These are phyloP conservation scores for Syzygium syzygioides DNA, from an alignment of 441 rosid genomes.

Conservation along the genomic window DNA sequence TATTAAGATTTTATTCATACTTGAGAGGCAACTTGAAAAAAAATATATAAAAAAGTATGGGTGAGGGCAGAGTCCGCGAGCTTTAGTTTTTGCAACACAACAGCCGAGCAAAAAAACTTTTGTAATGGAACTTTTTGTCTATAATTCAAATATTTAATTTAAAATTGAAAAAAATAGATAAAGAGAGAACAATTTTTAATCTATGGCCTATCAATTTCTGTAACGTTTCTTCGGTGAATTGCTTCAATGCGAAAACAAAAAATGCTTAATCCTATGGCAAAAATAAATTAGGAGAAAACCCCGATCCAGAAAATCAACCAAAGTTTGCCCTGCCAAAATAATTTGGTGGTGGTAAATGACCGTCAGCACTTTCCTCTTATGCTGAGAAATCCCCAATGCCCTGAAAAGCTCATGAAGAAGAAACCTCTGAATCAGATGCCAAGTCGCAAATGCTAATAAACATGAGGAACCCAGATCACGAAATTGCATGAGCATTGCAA, in stretches of 20 bases:
- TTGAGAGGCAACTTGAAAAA: too few species aligned
- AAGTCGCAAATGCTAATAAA: neutral
- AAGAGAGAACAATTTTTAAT: neutral
- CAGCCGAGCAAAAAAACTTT: accelerated
- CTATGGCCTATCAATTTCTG: neutral
- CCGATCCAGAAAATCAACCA: neutral
- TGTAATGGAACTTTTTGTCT: neutral
- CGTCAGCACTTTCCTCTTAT: neutral
- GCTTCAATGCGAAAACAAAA: neutral
- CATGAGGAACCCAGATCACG: neutral
- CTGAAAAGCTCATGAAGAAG: neutral
- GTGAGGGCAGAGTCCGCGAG: neutral
- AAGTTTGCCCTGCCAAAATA: neutral
- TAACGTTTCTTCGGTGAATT: neutral
- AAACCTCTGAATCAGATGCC: neutral
- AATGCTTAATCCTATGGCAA: neutral
- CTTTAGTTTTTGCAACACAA: neutral
- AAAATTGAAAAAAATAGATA: neutral
- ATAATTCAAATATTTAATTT: neutral
- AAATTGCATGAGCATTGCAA: neutral
- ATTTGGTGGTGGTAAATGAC: neutral
- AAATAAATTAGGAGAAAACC: neutral
- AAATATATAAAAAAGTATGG: neutral
- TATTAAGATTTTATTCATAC: neutral
- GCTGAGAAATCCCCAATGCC: neutral